A percentile compares a stretch with the other conserved stretches of the same genome.
Conservation (phyloP, 148 eudicot genomes). For the Mesembryanthemum crystallinum region DNA sequence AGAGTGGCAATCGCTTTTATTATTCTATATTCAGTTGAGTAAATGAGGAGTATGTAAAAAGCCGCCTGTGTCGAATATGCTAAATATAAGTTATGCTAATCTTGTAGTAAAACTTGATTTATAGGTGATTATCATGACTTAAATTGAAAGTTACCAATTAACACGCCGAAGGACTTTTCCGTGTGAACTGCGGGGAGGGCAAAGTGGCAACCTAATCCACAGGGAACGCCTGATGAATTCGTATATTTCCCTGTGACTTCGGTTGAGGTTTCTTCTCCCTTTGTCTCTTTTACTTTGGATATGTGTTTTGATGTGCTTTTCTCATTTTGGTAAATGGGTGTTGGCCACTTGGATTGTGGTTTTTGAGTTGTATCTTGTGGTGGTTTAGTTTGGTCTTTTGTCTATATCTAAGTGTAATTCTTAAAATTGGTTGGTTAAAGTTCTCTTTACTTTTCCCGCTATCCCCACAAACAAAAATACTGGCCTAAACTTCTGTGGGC, state of each 20-base stretch:
- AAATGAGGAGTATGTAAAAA: too few species aligned
- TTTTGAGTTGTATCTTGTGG: conserved; percentile 5
- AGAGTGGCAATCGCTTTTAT: not conserved
- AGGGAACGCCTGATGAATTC: too few species aligned
- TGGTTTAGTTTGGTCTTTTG: not conserved
- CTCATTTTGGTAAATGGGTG: not conserved
- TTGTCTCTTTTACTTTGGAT: not conserved
- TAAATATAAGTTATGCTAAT: not conserved
- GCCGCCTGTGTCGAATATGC: too few species aligned
- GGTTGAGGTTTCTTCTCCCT: not conserved
- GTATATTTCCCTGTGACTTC: not conserved
- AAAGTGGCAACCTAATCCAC: too few species aligned
- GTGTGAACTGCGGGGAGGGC: too few species aligned
- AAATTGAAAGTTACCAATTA: not conserved
- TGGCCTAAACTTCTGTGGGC: not conserved
- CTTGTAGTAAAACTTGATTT: not conserved
- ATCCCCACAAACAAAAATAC: too few species aligned
- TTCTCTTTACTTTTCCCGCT: not conserved
- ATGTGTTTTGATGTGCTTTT: not conserved
- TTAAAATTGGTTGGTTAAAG: not conserved
- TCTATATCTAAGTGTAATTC: not conserved
- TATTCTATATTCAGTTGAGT: not conserved
- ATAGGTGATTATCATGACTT: not conserved
- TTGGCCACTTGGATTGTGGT: not conserved
- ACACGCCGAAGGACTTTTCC: too few species aligned